Evolutionary conservation across 768 basidiomycete genomes (phyloP), one percentile per base, ranked within the genome.

Genomic region (Suillus subalutaceus): DNA sequence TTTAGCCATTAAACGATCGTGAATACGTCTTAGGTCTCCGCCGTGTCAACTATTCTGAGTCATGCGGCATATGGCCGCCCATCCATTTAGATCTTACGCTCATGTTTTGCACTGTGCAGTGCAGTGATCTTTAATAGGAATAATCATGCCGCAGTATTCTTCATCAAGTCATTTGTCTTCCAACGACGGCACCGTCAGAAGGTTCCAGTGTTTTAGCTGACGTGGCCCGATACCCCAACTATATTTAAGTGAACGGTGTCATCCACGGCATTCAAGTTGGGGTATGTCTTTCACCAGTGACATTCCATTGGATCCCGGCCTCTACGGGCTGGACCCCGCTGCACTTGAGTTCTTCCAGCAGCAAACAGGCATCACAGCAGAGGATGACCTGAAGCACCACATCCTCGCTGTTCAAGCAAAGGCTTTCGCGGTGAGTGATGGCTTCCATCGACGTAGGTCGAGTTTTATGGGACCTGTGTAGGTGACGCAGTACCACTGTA

Each of bases 351-450:
- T 80, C 64, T 72, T 80, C 63, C 75, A 74, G 64, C 48, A 57
- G 9, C 63, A 68, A 59, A 77, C 74, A 13, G 73, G 78, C 5
- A 78, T 81, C 26, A 48, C 71, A 1, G 72, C 76, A 43, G 74
- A 74, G 1, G 70, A 75, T 1, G 67, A 69, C 52, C 70, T 81
- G 63, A 78, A 71, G 66, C 53, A 66, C 16, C 79, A 81, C 62
- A 73, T 81, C 41, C 40, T 81, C 15, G 63, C 65, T 32, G 71
- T 81, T n/a, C 80, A 79, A 66, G 66, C 60, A 38, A 72, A 74
- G 64, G 79, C 78, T 1, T 79, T 75, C 63, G 69, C 72, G 32
- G 79, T 79, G 43, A 35, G 74, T 66, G 6, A 20, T 59, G n/a
- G 2, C 32, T 37, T 58, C 8, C 23, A 38, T 35, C 16, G 12